phyloP scores from a whole-genome alignment of 371 early-diverging fungal species.

The Apophysomyces variabilis region DNA sequence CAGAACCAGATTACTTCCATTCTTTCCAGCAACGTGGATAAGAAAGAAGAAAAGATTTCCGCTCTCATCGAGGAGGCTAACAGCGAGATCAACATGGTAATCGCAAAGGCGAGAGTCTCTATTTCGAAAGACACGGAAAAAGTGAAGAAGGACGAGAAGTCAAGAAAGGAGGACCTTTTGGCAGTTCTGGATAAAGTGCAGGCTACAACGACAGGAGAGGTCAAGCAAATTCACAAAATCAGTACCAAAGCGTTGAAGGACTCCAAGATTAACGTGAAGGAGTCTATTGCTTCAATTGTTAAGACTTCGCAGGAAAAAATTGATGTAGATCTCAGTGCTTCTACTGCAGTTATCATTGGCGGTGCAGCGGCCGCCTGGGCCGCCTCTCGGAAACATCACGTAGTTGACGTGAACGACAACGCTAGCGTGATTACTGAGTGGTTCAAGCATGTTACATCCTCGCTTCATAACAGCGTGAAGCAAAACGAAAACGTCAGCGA shows the following conservation, averaged over 20 bases:
- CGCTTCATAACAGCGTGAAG: conserved; percentile 17
- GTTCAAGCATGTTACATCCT: conserved; percentile 32
- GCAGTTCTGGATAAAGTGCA: not conserved
- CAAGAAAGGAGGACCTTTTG: conserved; percentile 6
- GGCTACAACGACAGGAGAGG: not conserved
- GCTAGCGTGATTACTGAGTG: conserved; percentile 27
- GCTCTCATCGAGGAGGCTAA: not conserved
- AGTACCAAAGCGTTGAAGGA: conserved; percentile 7
- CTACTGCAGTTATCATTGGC: conserved; percentile 29
- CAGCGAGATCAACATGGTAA: not conserved
- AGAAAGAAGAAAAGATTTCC: not conserved
- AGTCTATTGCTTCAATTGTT: conserved; percentile 13
- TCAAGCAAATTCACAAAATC: conserved; percentile 1
- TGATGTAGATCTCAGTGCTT: conserved; percentile 22
- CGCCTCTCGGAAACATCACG: conserved; percentile 21
- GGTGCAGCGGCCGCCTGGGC: conserved; percentile 26
- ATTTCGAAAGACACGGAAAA: conserved; percentile 1
- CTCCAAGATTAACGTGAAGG: conserved; percentile 16
- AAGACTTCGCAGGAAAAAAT: conserved; percentile 27
- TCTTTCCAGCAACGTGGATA: not conserved
- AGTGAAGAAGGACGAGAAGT: not conserved
- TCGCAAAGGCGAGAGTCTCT: not conserved
- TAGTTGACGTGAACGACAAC: conserved; percentile 32
- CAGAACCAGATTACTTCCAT: conserved; percentile 2
- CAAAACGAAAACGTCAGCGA: conserved; percentile 16